Evolutionary conservation across 305 asterid species (phyloP), one percentile per base, ranked within the genome.

Genomic region (Solanum chacoense): DNA sequence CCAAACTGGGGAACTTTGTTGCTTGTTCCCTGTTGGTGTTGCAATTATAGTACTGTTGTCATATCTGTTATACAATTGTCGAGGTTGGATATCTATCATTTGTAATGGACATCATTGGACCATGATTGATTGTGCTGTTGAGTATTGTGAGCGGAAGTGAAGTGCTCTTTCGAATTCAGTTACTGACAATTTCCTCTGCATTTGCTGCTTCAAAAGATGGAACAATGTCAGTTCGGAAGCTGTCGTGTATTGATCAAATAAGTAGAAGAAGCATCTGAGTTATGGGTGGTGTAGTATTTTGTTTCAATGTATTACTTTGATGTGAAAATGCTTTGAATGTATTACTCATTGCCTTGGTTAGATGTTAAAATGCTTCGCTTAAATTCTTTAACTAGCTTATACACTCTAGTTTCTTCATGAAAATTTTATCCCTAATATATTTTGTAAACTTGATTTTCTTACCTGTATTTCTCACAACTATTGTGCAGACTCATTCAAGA

Each of bases 401-500:
- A 9, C 24, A 20, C 6, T 16, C 86, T 81, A 1, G 31, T 22
- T 55, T 55, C 45, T 22, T 55, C 87, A 20, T 50, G 75, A 84
- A 7, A 22, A 31, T 0, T 7, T 31, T 84, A 32, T 84, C 74
- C 13, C 87, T 55, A 32, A 22, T 40, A 50, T 59, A 36, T 76
- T 20, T 59, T 3, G 50, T 4, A 34, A 16, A 14, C 18, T 89
- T 45, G 63, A 84, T 65, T 74, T 90, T 89, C 90, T 86, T 87
- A 76, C 69, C 12, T 88, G 81, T 76, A 90, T 87, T 89, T 89
- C 36, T 88, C 89, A 42, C 88, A 78, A 90, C 79, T 87, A 40
- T 88, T 69, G 87, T 92, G 94, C 94, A 97, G 99, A 97, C 98
- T 81, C 95, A 97, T 94, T 93, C 92, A 89, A 96, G 94, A 95